These are phyloP conservation scores for Lecanicillium sp. DNA, from an alignment of 2,329 filamentous ascomycete species.

Conservation along the genomic window DNA sequence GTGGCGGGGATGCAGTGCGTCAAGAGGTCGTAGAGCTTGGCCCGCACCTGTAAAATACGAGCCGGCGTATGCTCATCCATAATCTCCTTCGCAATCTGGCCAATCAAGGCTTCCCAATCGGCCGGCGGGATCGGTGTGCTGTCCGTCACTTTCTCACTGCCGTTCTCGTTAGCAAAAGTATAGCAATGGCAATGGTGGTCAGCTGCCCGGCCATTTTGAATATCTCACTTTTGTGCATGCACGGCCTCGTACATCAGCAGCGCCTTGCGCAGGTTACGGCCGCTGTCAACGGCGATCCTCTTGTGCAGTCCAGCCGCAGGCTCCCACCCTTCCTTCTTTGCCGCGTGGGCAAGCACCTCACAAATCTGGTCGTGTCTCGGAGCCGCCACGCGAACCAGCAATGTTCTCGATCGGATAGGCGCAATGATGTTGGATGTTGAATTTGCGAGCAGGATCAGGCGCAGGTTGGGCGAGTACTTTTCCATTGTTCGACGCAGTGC, in stretches of 20 bases:
- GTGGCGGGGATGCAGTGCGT: conserved; percentile 96
- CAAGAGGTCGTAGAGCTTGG: conserved; percentile 93
- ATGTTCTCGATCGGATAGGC: conserved; percentile 86
- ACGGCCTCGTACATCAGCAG: conserved; percentile 96
- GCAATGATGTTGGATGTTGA: conserved; percentile 98
- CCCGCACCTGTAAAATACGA: conserved; percentile 77
- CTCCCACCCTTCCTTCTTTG: conserved; percentile 79
- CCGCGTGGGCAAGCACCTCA: conserved; percentile 59
- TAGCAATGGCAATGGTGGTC: not conserved
- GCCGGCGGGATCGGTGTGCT: conserved; percentile 85
- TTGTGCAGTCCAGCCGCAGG: conserved; percentile 66
- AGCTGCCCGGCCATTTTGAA: not conserved
- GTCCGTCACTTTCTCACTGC: conserved; percentile 82
- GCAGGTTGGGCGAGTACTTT: conserved; percentile 93
- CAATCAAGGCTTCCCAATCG: conserved; percentile 92
- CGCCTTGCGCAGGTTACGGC: conserved; percentile 81
- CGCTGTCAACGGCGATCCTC: conserved; percentile 84
- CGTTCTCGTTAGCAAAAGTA: not conserved
- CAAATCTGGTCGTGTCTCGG: conserved; percentile 82
- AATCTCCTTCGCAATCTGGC: conserved; percentile 86
- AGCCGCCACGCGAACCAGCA: conserved; percentile 86
- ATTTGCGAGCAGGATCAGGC: conserved; percentile 87
- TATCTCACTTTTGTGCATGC: conserved; percentile 84
- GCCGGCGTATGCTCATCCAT: conserved; percentile 88
- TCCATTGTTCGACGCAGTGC: conserved; percentile 95